Conservation (phyloP, 176 grass and related monocot genomes). For the barley (Hordeum vulgare) region MorexV3_pseudomolecules_assembly NC_058519.1:615108909-615109408, state of each 20-base stretch:
- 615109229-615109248: conserved; percentile 9
- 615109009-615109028: conserved; percentile 24
- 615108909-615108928: not conserved
- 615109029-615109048: conserved; percentile 29
- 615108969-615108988: conserved; percentile 48
- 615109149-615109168: not conserved
- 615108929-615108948: not conserved
- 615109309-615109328: conserved; percentile 28
- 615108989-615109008: conserved; percentile 40
- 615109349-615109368: conserved; percentile 63
- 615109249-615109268: not conserved
- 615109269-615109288: conserved; percentile 32
- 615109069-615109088: conserved; percentile 34
- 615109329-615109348: conserved; percentile 41
- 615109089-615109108: conserved; percentile 29
- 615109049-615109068: conserved; percentile 31
- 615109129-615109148: conserved; percentile 39
- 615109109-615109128: conserved; percentile 41
- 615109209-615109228: conserved; percentile 3
- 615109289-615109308: conserved; percentile 32
- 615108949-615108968: conserved; percentile 9
- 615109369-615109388: conserved; percentile 47
- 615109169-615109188: conserved; percentile 39
- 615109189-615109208: conserved; percentile 32
- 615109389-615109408: conserved; percentile 31